These are phyloP conservation scores for Aspergillus nomiae DNA, from an alignment of 2,329 filamentous ascomycete species.

Conservation along the genomic window DNA sequence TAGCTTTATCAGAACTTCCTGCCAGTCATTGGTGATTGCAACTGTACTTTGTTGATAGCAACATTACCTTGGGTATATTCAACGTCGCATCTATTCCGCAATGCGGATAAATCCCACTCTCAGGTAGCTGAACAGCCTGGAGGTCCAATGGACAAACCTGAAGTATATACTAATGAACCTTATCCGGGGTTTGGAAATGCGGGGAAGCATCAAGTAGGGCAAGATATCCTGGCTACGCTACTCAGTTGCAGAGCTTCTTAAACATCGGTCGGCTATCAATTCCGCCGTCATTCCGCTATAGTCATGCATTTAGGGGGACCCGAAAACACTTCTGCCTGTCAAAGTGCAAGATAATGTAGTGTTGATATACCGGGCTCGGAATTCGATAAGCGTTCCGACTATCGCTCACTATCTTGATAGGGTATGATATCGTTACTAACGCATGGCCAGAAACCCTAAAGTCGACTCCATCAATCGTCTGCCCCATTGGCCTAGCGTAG, in stretches of 20 bases:
- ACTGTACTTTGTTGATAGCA: neutral
- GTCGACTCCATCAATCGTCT: neutral
- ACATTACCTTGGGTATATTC: neutral
- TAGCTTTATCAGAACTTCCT: neutral
- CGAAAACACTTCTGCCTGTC: neutral
- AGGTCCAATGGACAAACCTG: neutral
- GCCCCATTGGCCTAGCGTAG: neutral
- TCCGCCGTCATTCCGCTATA: neutral
- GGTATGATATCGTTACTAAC: neutral
- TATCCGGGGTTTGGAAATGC: neutral
- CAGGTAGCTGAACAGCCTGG: neutral
- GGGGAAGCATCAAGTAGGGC: neutral
- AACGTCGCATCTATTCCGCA: slow-evolving; percentile 1
- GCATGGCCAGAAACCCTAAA: neutral
- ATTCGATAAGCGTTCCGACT: slow-evolving; percentile 20
- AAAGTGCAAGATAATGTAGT: neutral
- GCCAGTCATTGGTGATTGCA: neutral
- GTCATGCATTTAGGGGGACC: neutral
- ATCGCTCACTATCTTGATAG: slow-evolving; percentile 2
- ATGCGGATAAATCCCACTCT: slow-evolving; percentile 8
- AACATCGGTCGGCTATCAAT: neutral
- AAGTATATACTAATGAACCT: neutral
- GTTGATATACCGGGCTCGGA: slow-evolving; percentile 15
- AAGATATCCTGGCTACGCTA: neutral
- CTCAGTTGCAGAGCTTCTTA: neutral